These are phyloP conservation scores for Ophiostoma perfectum DNA, from an alignment of 2,329 filamentous ascomycete genomes.

Conservation along the genomic window DNA sequence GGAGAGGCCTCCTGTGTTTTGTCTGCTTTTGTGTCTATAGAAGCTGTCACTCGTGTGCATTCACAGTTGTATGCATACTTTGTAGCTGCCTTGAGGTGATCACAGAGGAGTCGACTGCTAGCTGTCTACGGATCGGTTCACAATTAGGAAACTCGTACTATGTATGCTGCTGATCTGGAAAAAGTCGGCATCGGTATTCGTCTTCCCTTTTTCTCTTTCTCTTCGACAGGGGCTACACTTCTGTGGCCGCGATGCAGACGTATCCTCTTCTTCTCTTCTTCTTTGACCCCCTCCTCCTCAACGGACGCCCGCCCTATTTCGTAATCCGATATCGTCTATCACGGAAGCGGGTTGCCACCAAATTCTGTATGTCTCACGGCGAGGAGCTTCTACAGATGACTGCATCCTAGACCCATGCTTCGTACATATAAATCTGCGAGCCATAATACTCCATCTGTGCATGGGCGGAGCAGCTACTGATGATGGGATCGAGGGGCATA, in stretches of 20 bases:
- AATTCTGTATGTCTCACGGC: slow-evolving; percentile 1
- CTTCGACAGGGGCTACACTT: neutral
- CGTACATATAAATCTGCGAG: neutral
- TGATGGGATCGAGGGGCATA: neutral
- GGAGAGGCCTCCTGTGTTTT: slow-evolving; percentile 8
- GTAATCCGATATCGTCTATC: neutral
- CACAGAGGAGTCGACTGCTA: too few relatives aligned
- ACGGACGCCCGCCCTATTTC: neutral
- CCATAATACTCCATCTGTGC: neutral
- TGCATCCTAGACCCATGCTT: too few relatives aligned
- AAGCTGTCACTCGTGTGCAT: too few relatives aligned
- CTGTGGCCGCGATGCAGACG: neutral
- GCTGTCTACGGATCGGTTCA: too few relatives aligned
- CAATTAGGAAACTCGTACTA: neutral
- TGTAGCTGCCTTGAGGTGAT: too few relatives aligned
- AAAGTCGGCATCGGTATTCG: neutral
- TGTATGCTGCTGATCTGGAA: neutral
- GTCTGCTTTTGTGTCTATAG: neutral
- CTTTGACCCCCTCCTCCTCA: neutral
- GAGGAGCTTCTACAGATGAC: neutral
- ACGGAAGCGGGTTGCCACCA: neutral
- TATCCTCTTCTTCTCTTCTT: neutral
- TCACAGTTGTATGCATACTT: too few relatives aligned
- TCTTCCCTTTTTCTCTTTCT: neutral
- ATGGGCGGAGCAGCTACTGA: neutral